Conservation (phyloP, 768 basidiomycete species). For the Lanmaoa pseudosensibilis region DNA sequence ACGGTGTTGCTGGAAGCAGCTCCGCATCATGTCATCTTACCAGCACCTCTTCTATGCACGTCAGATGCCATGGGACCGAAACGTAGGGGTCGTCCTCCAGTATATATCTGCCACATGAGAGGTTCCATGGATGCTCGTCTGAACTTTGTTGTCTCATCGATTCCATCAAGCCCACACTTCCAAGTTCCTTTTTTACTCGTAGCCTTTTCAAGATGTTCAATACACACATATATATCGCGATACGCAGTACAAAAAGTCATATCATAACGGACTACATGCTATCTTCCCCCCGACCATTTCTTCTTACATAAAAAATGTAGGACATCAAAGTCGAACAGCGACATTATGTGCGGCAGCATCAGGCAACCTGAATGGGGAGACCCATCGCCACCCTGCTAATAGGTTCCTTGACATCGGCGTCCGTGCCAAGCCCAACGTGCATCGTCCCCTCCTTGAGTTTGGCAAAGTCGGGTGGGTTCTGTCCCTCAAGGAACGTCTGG, state of each 20-base stretch:
- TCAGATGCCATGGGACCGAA: too few relatives aligned
- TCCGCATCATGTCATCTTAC: too few relatives aligned
- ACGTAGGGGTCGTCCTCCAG: too few relatives aligned
- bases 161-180: too few relatives aligned
- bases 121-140: too few relatives aligned
- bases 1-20: too few relatives aligned
- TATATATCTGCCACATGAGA: too few relatives aligned
- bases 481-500: constrained; percentile 56
- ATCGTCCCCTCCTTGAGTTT: constrained; percentile 41
- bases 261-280: not conserved
- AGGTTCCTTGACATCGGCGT: constrained; percentile 38
- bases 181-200: not conserved
- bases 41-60: too few relatives aligned
- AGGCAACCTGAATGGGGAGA: constrained; percentile 26
- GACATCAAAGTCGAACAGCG: not conserved
- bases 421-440: constrained; percentile 41
- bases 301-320: not conserved
- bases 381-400: constrained; percentile 47
- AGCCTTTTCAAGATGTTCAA: not conserved
- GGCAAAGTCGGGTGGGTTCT: constrained; percentile 73
- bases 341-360: not conserved
- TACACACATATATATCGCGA: not conserved
- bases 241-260: not conserved
- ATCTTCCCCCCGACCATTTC: not conserved
- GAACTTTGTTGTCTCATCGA: too few relatives aligned